phyloP scores from a whole-genome alignment of 2,329 filamentous ascomycete species.

The Elsinoe necatrix region DNA sequence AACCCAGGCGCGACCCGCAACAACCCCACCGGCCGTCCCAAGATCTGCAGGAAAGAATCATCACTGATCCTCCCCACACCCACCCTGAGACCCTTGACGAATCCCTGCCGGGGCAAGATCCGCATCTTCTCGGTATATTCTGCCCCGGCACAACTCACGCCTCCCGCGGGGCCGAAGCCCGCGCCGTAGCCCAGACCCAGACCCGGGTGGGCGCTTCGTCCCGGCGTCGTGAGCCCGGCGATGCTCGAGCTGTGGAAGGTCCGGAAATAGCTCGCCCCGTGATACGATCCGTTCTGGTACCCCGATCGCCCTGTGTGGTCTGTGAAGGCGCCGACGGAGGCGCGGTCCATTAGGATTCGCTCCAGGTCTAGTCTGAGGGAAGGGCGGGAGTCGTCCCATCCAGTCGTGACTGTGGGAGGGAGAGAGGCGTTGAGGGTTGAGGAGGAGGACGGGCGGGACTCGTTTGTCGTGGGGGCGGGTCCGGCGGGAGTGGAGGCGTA shows the following conservation, averaged over 20 bases:
- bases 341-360: constrained; percentile 7
- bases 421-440: background rate
- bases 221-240: background rate
- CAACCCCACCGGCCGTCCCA: constrained; percentile 13
- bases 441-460: background rate
- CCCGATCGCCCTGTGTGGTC: background rate
- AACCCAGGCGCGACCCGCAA: constrained; percentile 14
- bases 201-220: background rate
- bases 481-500: background rate
- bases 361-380: constrained; percentile 11
- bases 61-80: background rate
- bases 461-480: background rate
- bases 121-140: constrained; percentile 5
- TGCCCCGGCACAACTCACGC: background rate
- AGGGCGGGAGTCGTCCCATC: constrained; percentile 2
- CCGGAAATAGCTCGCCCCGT: background rate
- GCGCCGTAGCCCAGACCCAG: background rate
- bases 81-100: constrained; percentile 15
- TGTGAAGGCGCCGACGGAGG: constrained; percentile 1
- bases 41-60: background rate
- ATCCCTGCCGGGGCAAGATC: constrained; percentile 16
- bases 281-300: constrained; percentile 6
- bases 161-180: background rate
- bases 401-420: background rate
- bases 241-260: background rate